These are phyloP conservation scores for Neurospora sp. DNA, from an alignment of 495 filamentous ascomycete genomes.

Conservation along the genomic window DNA sequence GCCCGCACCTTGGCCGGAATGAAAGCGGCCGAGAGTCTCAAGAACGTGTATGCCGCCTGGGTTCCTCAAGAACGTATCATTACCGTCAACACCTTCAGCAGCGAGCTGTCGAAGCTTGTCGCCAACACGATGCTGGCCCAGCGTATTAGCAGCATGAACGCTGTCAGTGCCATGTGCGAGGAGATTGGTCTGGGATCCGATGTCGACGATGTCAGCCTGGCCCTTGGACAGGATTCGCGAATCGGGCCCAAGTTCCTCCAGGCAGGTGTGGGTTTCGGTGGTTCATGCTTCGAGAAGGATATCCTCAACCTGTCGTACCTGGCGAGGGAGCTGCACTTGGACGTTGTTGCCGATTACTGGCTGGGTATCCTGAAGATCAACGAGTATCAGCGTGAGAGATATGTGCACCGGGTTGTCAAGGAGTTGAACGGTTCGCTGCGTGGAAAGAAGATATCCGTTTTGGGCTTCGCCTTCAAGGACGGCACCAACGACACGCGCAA, in stretches of 20 bases:
- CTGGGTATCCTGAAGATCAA: slow-evolving; percentile 62
- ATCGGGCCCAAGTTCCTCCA: slow-evolving; percentile 70
- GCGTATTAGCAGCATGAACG: slow-evolving; percentile 75
- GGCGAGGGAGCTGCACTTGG: slow-evolving; percentile 56
- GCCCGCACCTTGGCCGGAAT: slow-evolving; percentile 43
- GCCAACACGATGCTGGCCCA: slow-evolving; percentile 78
- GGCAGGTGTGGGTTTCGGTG: slow-evolving; percentile 70
- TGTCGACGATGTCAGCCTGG: slow-evolving; percentile 58
- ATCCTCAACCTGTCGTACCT: slow-evolving; percentile 68
- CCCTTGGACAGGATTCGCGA: slow-evolving; percentile 60
- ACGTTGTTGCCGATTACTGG: slow-evolving; percentile 74
- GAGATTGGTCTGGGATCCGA: slow-evolving; percentile 55
- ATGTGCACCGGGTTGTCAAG: slow-evolving; percentile 51
- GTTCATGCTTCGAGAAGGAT: slow-evolving; percentile 77
- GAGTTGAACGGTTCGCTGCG: slow-evolving; percentile 60
- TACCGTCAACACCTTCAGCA: slow-evolving; percentile 68
- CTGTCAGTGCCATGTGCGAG: slow-evolving; percentile 72
- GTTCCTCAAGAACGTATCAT: slow-evolving; percentile 56
- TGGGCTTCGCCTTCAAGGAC: slow-evolving; percentile 80
- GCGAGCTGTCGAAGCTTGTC: slow-evolving; percentile 69
- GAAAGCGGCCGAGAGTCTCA: slow-evolving; percentile 52
- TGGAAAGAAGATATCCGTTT: slow-evolving; percentile 61
- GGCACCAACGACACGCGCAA: slow-evolving; percentile 71
- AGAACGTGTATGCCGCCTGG: slow-evolving; percentile 62
- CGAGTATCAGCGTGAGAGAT: slow-evolving; percentile 63